Percentiles rank a stretch among this genome's conserved stretches.
phyloP scores from a whole-genome alignment of 2,329 filamentous ascomycete species.

The Colletotrichum plurivorum region DNA sequence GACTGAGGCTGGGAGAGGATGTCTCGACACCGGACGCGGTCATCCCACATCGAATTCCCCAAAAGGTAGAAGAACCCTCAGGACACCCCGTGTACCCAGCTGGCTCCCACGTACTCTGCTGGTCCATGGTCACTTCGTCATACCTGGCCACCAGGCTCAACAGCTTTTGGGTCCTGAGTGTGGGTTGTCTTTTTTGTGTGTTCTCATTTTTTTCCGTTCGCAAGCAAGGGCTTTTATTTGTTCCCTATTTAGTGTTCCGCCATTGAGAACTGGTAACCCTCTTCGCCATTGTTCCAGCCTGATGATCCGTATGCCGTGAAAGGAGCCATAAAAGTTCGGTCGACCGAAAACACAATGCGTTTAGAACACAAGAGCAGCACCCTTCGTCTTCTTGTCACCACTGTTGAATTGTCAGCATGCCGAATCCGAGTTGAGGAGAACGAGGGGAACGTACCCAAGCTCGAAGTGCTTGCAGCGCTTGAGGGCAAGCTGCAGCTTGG shows the following conservation, averaged over 20 bases:
- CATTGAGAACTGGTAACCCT: slow-evolving; percentile 61
- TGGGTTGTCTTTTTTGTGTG: slow-evolving; percentile 42
- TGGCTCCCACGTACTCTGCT: background rate
- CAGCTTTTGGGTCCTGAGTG: slow-evolving; percentile 15
- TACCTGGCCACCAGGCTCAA: no score
- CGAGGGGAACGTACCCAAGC: slow-evolving; percentile 78
- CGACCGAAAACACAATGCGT: slow-evolving; percentile 61
- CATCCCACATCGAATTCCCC: slow-evolving; percentile 41
- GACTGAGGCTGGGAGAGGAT: background rate
- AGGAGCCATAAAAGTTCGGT: slow-evolving; percentile 44
- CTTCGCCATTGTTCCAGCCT: slow-evolving; percentile 62
- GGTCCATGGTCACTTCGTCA: background rate
- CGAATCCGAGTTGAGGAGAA: slow-evolving; percentile 11
- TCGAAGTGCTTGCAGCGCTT: slow-evolving; percentile 99
- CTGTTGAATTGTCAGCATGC: slow-evolving; percentile 61
- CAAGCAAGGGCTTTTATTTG: slow-evolving; percentile 51
- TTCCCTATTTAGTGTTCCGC: slow-evolving; percentile 61
- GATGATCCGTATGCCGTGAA: slow-evolving; percentile 45
- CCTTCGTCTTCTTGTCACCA: slow-evolving; percentile 99
- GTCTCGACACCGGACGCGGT: slow-evolving; percentile 5
- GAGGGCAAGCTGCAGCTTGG: slow-evolving; percentile 96
- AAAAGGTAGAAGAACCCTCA: no score
- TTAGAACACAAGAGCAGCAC: slow-evolving; percentile 99
- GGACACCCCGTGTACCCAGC: slow-evolving; percentile 25
- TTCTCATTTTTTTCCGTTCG: slow-evolving; percentile 41